Evolutionary conservation across 129 eudicot genomes (phyloP).

Genomic region (Solidago caesia): DNA sequence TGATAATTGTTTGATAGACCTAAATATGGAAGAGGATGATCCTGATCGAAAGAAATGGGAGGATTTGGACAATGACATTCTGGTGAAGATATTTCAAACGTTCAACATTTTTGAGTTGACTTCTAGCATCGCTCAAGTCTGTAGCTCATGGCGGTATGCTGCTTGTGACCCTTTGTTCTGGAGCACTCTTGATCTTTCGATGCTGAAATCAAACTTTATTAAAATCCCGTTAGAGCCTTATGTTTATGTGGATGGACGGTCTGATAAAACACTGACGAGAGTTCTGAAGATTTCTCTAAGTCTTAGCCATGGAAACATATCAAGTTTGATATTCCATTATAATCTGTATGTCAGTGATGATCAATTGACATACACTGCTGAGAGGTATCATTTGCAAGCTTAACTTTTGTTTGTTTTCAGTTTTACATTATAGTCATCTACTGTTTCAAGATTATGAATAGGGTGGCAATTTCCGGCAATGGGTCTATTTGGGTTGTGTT

Average conservation of each 20-base stretch:
- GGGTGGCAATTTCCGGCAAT: too few relatives aligned
- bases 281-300: slow-evolving; percentile 56
- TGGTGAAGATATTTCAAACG: slow-evolving; percentile 46
- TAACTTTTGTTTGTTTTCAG: background rate
- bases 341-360: slow-evolving; percentile 60
- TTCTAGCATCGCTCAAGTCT: slow-evolving; percentile 46
- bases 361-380: slow-evolving; percentile 69
- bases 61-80: slow-evolving; percentile 49
- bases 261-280: slow-evolving; percentile 54
- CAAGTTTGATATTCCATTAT: slow-evolving; percentile 58
- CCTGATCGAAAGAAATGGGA: slow-evolving; percentile 42
- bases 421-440: background rate
- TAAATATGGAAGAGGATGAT: slow-evolving; percentile 30
- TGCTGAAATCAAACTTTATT: slow-evolving; percentile 55
- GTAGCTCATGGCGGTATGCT: slow-evolving; percentile 64
- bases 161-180: slow-evolving; percentile 65
- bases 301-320: slow-evolving; percentile 52
- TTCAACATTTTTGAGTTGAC: slow-evolving; percentile 48
- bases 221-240: slow-evolving; percentile 65
- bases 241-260: slow-evolving; percentile 65
- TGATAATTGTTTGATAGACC: too few relatives aligned
- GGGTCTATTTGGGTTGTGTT: too few relatives aligned
- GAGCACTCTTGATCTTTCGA: slow-evolving; percentile 63
- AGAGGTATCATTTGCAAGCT: slow-evolving; percentile 43
- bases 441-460: background rate